These are phyloP conservation scores for Miscanthus sacchariflorus DNA, from an alignment of 202 grass and related monocot species.

Conservation along the genomic window DNA sequence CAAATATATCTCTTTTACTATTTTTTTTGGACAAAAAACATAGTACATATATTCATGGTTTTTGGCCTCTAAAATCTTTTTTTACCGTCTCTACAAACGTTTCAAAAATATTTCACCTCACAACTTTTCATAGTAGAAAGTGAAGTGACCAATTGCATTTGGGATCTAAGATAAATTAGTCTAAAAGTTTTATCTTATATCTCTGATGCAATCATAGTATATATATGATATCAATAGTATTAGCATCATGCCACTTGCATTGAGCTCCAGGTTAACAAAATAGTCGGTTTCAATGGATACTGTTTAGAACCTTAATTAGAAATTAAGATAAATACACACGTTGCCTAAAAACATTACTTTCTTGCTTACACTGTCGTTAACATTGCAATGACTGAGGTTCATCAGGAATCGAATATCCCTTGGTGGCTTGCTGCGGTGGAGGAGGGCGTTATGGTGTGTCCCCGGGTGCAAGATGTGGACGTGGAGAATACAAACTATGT, in stretches of 20 bases:
- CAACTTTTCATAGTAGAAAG: not conserved
- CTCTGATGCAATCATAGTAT: not conserved
- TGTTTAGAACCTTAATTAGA: not conserved
- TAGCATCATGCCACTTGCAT: not conserved
- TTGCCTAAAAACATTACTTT: not conserved
- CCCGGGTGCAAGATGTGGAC: not conserved
- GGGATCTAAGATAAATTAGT: not conserved
- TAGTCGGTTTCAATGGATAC: not conserved
- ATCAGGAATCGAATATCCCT: slow-evolving; percentile 51
- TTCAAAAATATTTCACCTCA: not conserved
- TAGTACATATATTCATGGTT: not conserved
- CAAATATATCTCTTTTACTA: not conserved
- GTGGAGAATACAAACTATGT: slow-evolving; percentile 31
- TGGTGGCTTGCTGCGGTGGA: slow-evolving; percentile 63
- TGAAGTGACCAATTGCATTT: not conserved
- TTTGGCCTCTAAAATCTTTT: not conserved
- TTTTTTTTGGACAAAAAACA: not conserved
- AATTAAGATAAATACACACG: not conserved
- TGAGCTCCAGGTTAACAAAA: not conserved
- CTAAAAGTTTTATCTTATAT: not conserved
- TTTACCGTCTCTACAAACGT: not conserved
- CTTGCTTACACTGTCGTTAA: not conserved
- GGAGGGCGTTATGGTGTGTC: slow-evolving; percentile 38
- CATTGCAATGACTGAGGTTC: not conserved
- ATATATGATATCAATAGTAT: not conserved